A percentile compares a stretch with the other conserved stretches of the same genome.
Evolutionary conservation across 2,329 filamentous ascomycete genomes (phyloP).

Genomic region (Pseudocercospora musae): DNA sequence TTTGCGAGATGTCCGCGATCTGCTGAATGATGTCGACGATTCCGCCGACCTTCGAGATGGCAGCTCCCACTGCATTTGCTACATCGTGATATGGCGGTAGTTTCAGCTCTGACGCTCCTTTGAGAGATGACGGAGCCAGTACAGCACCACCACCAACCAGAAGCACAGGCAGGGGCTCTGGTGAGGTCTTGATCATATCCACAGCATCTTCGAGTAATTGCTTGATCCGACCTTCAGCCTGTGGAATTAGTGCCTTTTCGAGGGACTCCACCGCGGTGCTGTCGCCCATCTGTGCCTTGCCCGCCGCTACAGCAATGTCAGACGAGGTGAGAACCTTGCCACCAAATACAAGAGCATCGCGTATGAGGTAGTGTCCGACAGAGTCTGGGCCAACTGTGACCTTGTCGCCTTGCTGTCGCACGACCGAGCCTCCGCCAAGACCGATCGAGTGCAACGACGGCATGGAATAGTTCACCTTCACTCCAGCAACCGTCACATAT

Average conservation of each 20-base stretch:
- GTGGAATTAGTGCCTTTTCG: constrained; percentile 18
- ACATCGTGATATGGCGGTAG: constrained; percentile 53
- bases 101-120: constrained; percentile 51
- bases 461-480: constrained; percentile 52
- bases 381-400: constrained; percentile 56
- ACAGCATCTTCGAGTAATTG: constrained; percentile 51
- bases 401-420: constrained; percentile 32
- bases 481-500: constrained; percentile 59
- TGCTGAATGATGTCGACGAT: constrained; percentile 52
- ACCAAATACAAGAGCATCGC: constrained; percentile 53
- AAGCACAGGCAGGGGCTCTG: constrained; percentile 51
- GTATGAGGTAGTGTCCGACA: constrained; percentile 51
- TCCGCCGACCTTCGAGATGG: constrained; percentile 55
- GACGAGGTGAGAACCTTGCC: constrained; percentile 53
- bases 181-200: constrained; percentile 56
- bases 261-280: constrained; percentile 20
- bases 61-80: constrained; percentile 60
- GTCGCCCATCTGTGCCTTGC: constrained; percentile 29
- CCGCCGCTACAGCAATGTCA: constrained; percentile 47
- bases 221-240: constrained; percentile 41
- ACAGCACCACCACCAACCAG: constrained; percentile 59
- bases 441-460: constrained; percentile 53
- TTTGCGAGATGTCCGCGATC: constrained; percentile 41
- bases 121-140: constrained; percentile 48
- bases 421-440: constrained; percentile 54